phyloP scores from a whole-genome alignment of 495 filamentous ascomycete genomes.

The Beverwykella pulmonaria region DNA sequence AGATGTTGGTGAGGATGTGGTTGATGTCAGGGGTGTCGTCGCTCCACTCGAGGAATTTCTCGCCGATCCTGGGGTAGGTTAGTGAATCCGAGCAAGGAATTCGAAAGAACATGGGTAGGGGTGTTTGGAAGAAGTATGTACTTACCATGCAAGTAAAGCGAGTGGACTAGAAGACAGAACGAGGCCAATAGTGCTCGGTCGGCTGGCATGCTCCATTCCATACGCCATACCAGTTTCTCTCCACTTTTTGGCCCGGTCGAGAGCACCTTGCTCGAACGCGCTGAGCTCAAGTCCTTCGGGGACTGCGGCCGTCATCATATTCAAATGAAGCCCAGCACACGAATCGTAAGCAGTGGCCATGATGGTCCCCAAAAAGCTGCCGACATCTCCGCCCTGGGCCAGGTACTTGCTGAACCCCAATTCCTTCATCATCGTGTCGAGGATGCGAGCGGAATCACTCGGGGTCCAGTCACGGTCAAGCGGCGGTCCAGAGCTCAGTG shows the following conservation, averaged over 20 bases:
- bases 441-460: constrained; percentile 50
- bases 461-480: constrained; percentile 53
- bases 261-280: constrained; percentile 20
- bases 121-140: not conserved
- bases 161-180: constrained; percentile 61
- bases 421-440: constrained; percentile 62
- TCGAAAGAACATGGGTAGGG: no score
- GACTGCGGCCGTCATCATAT: constrained; percentile 12
- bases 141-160: constrained; percentile 66
- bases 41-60: constrained; percentile 68
- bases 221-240: constrained; percentile 54
- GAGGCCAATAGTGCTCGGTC: constrained; percentile 64
- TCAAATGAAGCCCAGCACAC: constrained; percentile 50
- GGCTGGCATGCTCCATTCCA: constrained; percentile 59
- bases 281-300: constrained; percentile 9
- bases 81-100: no score
- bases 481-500: constrained; percentile 58
- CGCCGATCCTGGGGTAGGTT: constrained; percentile 56
- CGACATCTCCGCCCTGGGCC: constrained; percentile 69
- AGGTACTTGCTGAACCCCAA: constrained; percentile 65
- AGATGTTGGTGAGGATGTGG: constrained; percentile 60
- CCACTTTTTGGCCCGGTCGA: constrained; percentile 46
- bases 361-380: constrained; percentile 53
- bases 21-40: constrained; percentile 57
- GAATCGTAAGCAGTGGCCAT: constrained; percentile 47